phyloP scores from a whole-genome alignment of 2,329 filamentous ascomycete genomes.

The Penicillium sp. region DNA sequence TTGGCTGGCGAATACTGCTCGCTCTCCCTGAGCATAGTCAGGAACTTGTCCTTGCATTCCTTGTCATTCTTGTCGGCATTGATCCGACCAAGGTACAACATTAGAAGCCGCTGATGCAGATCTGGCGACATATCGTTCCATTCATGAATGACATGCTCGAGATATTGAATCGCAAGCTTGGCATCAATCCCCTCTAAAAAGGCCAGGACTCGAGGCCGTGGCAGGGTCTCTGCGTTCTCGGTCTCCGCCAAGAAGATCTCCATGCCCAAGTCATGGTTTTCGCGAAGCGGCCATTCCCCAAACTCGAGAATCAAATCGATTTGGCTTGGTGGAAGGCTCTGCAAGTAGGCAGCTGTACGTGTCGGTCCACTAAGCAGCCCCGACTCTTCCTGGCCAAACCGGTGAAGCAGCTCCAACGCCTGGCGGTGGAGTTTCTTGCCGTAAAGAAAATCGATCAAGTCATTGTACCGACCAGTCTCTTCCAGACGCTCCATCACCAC shows the following conservation, averaged over 20 bases:
- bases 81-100: slow-evolving; percentile 60
- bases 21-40: slow-evolving; percentile 70
- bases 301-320: slow-evolving; percentile 90
- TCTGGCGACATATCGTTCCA: slow-evolving; percentile 77
- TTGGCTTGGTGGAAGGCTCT: slow-evolving; percentile 77
- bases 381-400: slow-evolving; percentile 62
- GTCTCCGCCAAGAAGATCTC: slow-evolving; percentile 90
- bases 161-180: slow-evolving; percentile 69
- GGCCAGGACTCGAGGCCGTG: slow-evolving; percentile 66
- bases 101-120: slow-evolving; percentile 78
- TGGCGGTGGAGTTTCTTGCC: slow-evolving; percentile 89
- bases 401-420: slow-evolving; percentile 73
- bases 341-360: slow-evolving; percentile 82
- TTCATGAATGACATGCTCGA: slow-evolving; percentile 87
- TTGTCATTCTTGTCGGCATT: slow-evolving; percentile 47
- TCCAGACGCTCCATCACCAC: slow-evolving; percentile 91
- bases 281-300: slow-evolving; percentile 76
- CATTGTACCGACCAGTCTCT: slow-evolving; percentile 81
- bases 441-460: slow-evolving; percentile 95
- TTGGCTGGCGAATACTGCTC: slow-evolving; percentile 73
- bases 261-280: slow-evolving; percentile 72
- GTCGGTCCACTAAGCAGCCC: slow-evolving; percentile 68
- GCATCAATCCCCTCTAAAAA: slow-evolving; percentile 68
- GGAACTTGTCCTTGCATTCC: slow-evolving; percentile 59
- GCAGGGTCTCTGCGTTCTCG: slow-evolving; percentile 87